Evolutionary conservation across 176 grass and related monocot genomes (phyloP).

Genomic region (Eragrostis nindensis): DNA sequence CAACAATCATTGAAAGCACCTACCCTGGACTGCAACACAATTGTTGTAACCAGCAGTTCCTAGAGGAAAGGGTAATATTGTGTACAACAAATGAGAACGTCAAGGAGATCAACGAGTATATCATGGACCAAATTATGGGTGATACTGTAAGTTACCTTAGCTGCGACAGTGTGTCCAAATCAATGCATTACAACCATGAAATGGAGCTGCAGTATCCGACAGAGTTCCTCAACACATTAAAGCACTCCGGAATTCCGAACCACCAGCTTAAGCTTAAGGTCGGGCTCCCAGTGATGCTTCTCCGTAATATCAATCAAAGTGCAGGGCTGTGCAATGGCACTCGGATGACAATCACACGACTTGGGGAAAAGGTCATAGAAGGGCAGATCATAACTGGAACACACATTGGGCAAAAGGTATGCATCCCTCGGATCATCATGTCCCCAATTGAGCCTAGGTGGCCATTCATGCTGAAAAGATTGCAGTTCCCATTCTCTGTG

Average conservation of each 20-base stretch:
- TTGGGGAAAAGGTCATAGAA: background rate
- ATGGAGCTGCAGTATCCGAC: background rate
- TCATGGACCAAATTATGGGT: background rate
- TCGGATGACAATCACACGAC: background rate
- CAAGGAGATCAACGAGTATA: conserved; percentile 6
- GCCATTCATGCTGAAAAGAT: background rate
- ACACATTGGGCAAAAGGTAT: background rate
- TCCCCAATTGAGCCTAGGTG: background rate
- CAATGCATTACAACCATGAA: background rate
- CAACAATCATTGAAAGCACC: background rate
- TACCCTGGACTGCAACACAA: background rate
- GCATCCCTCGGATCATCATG: background rate
- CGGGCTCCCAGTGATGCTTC: background rate
- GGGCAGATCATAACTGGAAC: background rate
- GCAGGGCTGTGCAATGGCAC: conserved; percentile 6
- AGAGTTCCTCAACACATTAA: background rate
- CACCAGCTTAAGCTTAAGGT: background rate
- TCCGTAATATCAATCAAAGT: background rate
- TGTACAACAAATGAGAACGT: background rate
- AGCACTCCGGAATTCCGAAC: background rate
- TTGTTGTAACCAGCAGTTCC: background rate
- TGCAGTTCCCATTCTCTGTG: background rate
- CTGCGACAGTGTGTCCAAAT: conserved; percentile 1
- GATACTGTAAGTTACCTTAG: background rate
- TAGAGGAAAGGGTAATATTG: background rate